These are phyloP conservation scores for Arthrobotrys entomopaga DNA, from an alignment of 2,329 filamentous ascomycete species.

Conservation along the genomic window DNA sequence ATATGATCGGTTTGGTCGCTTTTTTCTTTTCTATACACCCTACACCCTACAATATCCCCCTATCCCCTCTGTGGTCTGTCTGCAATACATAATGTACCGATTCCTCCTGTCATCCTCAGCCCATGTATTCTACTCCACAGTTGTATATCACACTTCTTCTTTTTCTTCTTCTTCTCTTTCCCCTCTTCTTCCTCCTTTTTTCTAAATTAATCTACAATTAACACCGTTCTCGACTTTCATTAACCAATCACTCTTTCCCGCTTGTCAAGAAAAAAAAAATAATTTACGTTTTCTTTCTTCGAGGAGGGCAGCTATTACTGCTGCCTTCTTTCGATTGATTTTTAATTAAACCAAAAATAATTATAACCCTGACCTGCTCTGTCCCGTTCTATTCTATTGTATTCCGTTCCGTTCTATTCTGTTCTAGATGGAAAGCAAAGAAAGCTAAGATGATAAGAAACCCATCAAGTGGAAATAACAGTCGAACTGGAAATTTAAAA, in stretches of 20 bases:
- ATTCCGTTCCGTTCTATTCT: too few relatives aligned
- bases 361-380: too few relatives aligned
- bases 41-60: background rate
- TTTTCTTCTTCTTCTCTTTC: too few relatives aligned
- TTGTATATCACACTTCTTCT: slow-evolving; percentile 28
- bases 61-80: background rate
- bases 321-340: slow-evolving; percentile 8
- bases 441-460: too few relatives aligned
- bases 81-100: slow-evolving; percentile 15
- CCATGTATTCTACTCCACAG: slow-evolving; percentile 2
- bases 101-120: background rate
- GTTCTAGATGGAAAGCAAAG: too few relatives aligned
- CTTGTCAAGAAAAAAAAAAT: too few relatives aligned
- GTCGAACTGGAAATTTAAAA: too few relatives aligned
- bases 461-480: too few relatives aligned
- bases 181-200: slow-evolving; percentile 10
- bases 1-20: slow-evolving; percentile 27
- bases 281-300: too few relatives aligned
- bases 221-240: slow-evolving; percentile 34
- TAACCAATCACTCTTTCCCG: background rate
- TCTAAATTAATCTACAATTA: background rate
- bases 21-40: slow-evolving; percentile 1
- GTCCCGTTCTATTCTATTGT: too few relatives aligned
- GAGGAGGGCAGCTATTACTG: background rate
- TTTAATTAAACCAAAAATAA: background rate